These are phyloP conservation scores for Hyparrhenia diplandra DNA, from an alignment of 176 grass and related monocot species.

Conservation along the genomic window DNA sequence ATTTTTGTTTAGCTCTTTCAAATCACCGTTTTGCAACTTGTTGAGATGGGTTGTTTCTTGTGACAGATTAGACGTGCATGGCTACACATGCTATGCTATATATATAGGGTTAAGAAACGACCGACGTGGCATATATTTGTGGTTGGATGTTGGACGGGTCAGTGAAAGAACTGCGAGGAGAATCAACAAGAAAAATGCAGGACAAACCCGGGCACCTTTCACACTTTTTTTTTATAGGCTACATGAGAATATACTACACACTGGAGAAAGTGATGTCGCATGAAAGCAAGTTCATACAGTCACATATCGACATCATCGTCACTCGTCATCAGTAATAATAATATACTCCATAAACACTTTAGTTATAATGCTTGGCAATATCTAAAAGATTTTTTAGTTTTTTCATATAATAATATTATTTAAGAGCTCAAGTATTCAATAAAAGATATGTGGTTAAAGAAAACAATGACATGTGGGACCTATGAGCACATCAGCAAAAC, in stretches of 20 bases:
- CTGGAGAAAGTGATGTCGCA: slow-evolving; percentile 30
- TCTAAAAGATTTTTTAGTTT: no score
- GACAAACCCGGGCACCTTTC: slow-evolving; percentile 16
- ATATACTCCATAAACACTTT: no score
- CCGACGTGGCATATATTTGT: not conserved
- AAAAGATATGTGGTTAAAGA: no score
- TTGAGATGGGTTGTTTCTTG: not conserved
- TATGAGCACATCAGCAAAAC: no score
- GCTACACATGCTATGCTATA: not conserved
- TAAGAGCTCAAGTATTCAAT: no score
- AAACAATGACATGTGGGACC: no score
- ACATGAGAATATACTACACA: slow-evolving; percentile 33
- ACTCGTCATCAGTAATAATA: no score
- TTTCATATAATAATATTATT: no score
- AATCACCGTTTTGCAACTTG: not conserved
- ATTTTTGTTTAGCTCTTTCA: not conserved
- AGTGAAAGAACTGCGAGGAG: slow-evolving; percentile 16
- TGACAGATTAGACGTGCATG: not conserved
- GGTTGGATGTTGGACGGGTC: not conserved
- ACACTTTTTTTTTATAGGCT: not conserved
- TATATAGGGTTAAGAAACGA: not conserved
- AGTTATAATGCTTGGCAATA: no score
- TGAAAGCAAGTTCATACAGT: slow-evolving; percentile 19
- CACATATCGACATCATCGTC: not conserved
- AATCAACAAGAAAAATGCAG: not conserved